phyloP scores from a whole-genome alignment of 306 rosid genomes.

The Fragaria ananassa region DNA sequence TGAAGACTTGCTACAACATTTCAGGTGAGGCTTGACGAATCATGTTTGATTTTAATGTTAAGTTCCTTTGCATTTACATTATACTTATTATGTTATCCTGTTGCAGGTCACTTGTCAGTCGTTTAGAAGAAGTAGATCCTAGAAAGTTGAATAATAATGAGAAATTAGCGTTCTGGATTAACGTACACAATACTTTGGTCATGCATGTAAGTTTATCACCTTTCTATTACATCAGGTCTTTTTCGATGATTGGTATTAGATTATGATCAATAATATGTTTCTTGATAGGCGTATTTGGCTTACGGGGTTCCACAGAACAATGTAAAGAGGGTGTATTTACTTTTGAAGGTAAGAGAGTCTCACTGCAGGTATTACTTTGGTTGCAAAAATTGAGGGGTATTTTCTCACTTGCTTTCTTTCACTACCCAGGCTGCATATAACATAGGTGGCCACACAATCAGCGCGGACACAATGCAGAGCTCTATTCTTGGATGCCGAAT shows the following conservation, averaged over 20 bases:
- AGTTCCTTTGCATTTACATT: slow-evolving; percentile 14
- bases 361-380: neutral
- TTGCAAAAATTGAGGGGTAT: neutral
- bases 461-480: slow-evolving; percentile 80
- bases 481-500: slow-evolving; percentile 78
- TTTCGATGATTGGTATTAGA: slow-evolving; percentile 19
- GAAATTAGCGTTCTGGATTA: slow-evolving; percentile 96
- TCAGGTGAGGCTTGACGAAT: slow-evolving; percentile 49
- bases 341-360: slow-evolving; percentile 64
- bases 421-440: slow-evolving; percentile 90
- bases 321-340: slow-evolving; percentile 69
- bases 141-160: slow-evolving; percentile 75
- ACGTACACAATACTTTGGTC: slow-evolving; percentile 88
- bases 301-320: slow-evolving; percentile 93
- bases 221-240: neutral
- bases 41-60: neutral
- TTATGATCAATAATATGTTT: slow-evolving; percentile 24
- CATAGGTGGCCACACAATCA: slow-evolving; percentile 82
- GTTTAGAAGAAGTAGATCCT: slow-evolving; percentile 75
- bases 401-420: slow-evolving; percentile 25
- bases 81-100: slow-evolving; percentile 21
- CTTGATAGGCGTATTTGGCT: slow-evolving; percentile 85
- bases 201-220: slow-evolving; percentile 73
- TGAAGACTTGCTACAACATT: slow-evolving; percentile 75
- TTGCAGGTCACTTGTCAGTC: slow-evolving; percentile 68